Conservation (phyloP, 495 filamentous ascomycete species). For the Delitschia confertaspora region DNA sequence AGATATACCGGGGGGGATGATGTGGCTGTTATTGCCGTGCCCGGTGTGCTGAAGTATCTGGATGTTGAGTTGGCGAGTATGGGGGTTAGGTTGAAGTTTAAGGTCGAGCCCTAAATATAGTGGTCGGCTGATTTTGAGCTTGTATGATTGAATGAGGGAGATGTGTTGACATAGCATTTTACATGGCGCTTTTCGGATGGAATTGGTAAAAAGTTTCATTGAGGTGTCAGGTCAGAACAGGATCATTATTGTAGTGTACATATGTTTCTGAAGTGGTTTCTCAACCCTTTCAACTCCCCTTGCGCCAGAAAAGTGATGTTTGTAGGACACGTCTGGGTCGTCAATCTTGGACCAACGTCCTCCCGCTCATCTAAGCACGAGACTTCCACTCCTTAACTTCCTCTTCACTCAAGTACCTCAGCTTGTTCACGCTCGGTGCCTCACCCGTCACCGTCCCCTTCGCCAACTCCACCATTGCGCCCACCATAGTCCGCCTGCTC, state of each 20-base stretch:
- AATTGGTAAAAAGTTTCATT: too few species aligned
- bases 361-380: too few species aligned
- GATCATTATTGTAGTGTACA: too few species aligned
- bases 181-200: too few species aligned
- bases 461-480: slow-evolving; percentile 58
- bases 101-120: slow-evolving; percentile 47
- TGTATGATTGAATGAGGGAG: too few species aligned
- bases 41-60: slow-evolving; percentile 82
- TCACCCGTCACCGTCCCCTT: slow-evolving; percentile 67
- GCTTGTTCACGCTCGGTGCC: slow-evolving; percentile 62
- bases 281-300: too few species aligned
- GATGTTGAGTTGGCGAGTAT: slow-evolving; percentile 93
- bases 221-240: too few species aligned
- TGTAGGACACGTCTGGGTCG: too few species aligned
- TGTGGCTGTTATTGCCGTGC: slow-evolving; percentile 83
- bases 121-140: not conserved
- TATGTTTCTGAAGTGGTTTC: too few species aligned
- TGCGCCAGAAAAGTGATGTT: too few species aligned
- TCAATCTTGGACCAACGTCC: too few species aligned
- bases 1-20: slow-evolving; percentile 81
- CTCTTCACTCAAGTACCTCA: slow-evolving; percentile 63
- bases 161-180: too few species aligned
- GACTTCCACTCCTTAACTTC: slow-evolving; percentile 47
- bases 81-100: slow-evolving; percentile 85
- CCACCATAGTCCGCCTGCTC: slow-evolving; percentile 44